These are phyloP conservation scores for Suhomyces bolitotheri DNA, from an alignment of 1,139 yeast genomes.

Conservation along the genomic window DNA sequence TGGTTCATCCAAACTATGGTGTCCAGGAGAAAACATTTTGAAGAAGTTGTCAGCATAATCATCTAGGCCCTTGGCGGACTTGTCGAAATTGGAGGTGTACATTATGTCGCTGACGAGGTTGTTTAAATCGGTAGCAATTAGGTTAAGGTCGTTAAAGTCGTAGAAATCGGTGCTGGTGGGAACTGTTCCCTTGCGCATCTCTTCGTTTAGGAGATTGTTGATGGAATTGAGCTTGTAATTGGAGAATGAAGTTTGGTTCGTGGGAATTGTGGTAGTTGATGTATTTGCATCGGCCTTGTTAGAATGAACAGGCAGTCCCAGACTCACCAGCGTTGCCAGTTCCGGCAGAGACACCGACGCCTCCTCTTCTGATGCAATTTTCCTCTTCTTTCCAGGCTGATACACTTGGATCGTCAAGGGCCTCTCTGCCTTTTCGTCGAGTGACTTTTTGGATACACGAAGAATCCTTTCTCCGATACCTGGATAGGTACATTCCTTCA, in stretches of 20 bases:
- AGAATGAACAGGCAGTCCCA: slow-evolving; percentile 4
- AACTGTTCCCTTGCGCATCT: slow-evolving; percentile 1
- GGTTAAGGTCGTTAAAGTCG: slow-evolving; percentile 18
- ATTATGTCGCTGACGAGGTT: slow-evolving; percentile 22
- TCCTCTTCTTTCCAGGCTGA: slow-evolving; percentile 7
- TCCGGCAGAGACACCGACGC: slow-evolving; percentile 7
- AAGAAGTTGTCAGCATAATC: slow-evolving; percentile 7
- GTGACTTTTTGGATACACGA: slow-evolving; percentile 16
- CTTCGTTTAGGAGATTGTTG: slow-evolving; percentile 7
- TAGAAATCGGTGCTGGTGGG: slow-evolving; percentile 8
- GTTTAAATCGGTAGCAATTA: slow-evolving; percentile 20
- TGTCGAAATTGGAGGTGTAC: slow-evolving; percentile 13
- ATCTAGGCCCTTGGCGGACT: slow-evolving; percentile 3
- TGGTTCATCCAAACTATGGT: slow-evolving; percentile 4
- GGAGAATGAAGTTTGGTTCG: not conserved
- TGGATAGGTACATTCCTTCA: slow-evolving; percentile 25
- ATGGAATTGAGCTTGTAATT: slow-evolving; percentile 6
- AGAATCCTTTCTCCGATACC: slow-evolving; percentile 19
- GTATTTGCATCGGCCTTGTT: not conserved
- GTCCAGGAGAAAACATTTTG: slow-evolving; percentile 4
- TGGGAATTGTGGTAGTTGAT: not conserved
- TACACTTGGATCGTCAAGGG: slow-evolving; percentile 12
- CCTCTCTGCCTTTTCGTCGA: slow-evolving; percentile 7
- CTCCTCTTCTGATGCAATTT: slow-evolving; percentile 3
- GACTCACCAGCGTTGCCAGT: slow-evolving; percentile 4